Percentiles rank a stretch among this genome's conserved stretches.
phyloP scores from a whole-genome alignment of 371 early-diverging fungal genomes.

The Mucor racemosus region DNA sequence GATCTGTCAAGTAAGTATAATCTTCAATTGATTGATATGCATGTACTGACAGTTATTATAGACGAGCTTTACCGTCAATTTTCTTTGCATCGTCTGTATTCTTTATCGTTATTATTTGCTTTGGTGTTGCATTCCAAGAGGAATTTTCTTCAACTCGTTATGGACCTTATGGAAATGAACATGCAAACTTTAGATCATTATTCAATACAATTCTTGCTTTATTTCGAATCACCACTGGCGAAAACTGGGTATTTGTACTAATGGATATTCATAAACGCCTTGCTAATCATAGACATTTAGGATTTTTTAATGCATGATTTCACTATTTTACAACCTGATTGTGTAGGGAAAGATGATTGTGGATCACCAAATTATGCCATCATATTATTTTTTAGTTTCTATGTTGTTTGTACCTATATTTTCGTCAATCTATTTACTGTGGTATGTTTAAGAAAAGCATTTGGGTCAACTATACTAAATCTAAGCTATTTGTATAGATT shows the following conservation, averaged over 20 bases:
- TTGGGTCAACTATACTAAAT: too few species aligned
- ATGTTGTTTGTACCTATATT: constrained; percentile 60
- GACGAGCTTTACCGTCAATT: constrained; percentile 52
- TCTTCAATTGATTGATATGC: too few species aligned
- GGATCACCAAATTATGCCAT: constrained; percentile 49
- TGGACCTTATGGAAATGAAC: constrained; percentile 51
- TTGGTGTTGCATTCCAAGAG: constrained; percentile 57
- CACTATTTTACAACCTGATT: constrained; percentile 40
- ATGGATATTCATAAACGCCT: background rate
- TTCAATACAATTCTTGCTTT: constrained; percentile 48
- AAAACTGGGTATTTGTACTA: constrained; percentile 51
- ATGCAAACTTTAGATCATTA: constrained; percentile 55
- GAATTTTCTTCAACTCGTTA: constrained; percentile 52
- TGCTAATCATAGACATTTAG: constrained; percentile 14
- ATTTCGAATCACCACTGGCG: constrained; percentile 60
- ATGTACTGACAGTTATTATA: constrained; percentile 6
- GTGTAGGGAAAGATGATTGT: constrained; percentile 52
- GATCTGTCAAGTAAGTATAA: constrained; percentile 46
- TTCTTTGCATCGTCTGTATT: constrained; percentile 53
- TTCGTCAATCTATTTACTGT: constrained; percentile 60
- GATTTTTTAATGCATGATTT: constrained; percentile 63
- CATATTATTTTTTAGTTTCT: constrained; percentile 50
- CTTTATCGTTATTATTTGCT: constrained; percentile 48
- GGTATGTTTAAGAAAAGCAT: constrained; percentile 5
- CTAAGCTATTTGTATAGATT: constrained; percentile 24